Conservation (phyloP, 2,329 filamentous ascomycete genomes). For the Ophiocordyceps camponoti-leonardi region DNA sequence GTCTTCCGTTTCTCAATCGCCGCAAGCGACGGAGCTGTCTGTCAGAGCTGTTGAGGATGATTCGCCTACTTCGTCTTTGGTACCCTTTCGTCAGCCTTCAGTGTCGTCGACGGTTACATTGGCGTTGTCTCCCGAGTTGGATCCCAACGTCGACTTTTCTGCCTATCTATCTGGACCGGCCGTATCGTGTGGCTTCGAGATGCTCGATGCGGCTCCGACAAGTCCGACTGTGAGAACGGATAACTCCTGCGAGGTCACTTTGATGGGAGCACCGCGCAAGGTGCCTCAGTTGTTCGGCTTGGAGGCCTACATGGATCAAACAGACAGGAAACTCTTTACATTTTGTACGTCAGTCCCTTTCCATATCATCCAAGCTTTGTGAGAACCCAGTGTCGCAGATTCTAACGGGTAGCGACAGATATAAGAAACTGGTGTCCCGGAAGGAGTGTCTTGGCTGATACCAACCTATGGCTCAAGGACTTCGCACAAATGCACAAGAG, state of each 20-base stretch:
- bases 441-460: constrained; percentile 17
- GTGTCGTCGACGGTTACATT: neutral
- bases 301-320: constrained; percentile 15
- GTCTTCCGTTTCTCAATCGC: neutral
- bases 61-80: neutral
- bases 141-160: constrained; percentile 1
- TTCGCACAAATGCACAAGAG: constrained; percentile 20
- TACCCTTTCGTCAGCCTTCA: neutral
- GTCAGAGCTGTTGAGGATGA: neutral
- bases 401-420: constrained; percentile 9
- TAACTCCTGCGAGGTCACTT: neutral
- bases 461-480: constrained; percentile 22
- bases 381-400: too few species aligned
- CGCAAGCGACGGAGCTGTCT: neutral
- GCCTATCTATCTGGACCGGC: neutral
- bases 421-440: constrained; percentile 22
- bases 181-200: neutral
- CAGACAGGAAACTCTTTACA: constrained; percentile 15
- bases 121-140: neutral
- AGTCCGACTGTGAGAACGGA: neutral
- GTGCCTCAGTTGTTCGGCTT: constrained; percentile 8
- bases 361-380: too few species aligned
- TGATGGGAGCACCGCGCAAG: constrained; percentile 7
- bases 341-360: constrained; percentile 14
- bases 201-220: neutral